Evolutionary conservation across 805 yeast genomes (phyloP), one percentile per base, ranked within the genome.

Genomic region (Ogataea zsoltii): DNA sequence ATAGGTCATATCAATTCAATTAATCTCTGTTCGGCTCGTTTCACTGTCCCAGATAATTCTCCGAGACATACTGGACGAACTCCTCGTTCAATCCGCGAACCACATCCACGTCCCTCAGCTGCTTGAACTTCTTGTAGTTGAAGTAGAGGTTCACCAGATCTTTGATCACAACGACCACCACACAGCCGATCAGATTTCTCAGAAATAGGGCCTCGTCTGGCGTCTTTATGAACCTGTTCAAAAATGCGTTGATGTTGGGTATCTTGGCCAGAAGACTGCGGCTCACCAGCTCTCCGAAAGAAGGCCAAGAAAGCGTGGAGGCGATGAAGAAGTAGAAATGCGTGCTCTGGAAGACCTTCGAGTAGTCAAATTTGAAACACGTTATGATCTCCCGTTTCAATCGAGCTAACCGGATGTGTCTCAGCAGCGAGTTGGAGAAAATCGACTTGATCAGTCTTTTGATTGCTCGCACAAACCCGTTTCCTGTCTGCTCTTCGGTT

Each of bases 131-230:
- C 31, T 53, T 62, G 61, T 66, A 69, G 11, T 69, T 55, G 19
- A 67, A 44, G 39, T 53, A 62, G 15, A 69, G 49, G 42, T 63
- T 62, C n/a, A 54, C 36, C 12, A 61, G 30, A 48, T 71, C 75
- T 33, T 69, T 66, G 1, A 53, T 3, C 2, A 70, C 10, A 0
- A 60, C 66, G 10, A 61, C 64, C 4, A 50, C 40, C 10, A 56
- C 25, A 48, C 71, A 62, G 1, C 72, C 74, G 5, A 67, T 23
- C n/a, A 70, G 17, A 41, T 70, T 69, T 16, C 66, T 42, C 1
- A 65, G 46, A 34, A 65, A 69, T 7, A 57, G 49, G 1, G 59
- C 57, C 44, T 71, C 72, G 50, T 70, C 73, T 1, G 76, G 74
- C 0, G 72, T 69, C 14, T 48, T 45, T 10, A 58, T 52, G 13